Percentiles rank a stretch among this genome's conserved stretches.
Evolutionary conservation across 2,329 filamentous ascomycete species (phyloP).

Genomic region (Aspergillus latus): DNA sequence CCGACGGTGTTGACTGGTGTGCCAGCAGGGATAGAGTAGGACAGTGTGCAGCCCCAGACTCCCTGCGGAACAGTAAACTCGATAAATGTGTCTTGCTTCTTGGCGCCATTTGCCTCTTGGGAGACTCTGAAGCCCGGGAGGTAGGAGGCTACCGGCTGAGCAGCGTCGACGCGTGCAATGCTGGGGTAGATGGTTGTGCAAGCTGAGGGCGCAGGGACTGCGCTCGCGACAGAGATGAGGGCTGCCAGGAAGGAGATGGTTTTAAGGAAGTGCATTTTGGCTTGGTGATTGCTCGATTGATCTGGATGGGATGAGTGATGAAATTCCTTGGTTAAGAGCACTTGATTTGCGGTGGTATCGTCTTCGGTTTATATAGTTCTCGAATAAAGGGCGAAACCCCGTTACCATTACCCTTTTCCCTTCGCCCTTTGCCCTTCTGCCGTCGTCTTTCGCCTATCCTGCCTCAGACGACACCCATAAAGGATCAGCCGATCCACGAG

Average conservation of each 20-base stretch:
- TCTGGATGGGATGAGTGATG: background rate
- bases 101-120: conserved; percentile 1
- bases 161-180: conserved; percentile 11
- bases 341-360: too few species aligned
- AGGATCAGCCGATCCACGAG: too few species aligned
- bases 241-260: conserved; percentile 1
- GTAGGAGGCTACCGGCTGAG: conserved; percentile 8
- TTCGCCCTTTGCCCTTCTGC: too few species aligned
- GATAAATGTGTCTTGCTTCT: conserved; percentile 12
- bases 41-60: conserved; percentile 14
- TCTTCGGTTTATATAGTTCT: background rate
- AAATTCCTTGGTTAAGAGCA: too few species aligned
- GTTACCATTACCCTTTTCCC: too few species aligned
- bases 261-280: conserved; percentile 10
- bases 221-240: background rate
- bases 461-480: too few species aligned
- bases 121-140: conserved; percentile 11
- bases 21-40: conserved; percentile 11
- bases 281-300: background rate
- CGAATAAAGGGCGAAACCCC: too few species aligned
- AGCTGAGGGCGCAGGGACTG: conserved; percentile 5
- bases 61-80: conserved; percentile 13
- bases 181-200: conserved; percentile 10
- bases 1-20: conserved; percentile 1
- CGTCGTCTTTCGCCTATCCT: too few species aligned